phyloP scores from a whole-genome alignment of 139 green algal genomes.

The Tetradesmus lagerheimii region DNA sequence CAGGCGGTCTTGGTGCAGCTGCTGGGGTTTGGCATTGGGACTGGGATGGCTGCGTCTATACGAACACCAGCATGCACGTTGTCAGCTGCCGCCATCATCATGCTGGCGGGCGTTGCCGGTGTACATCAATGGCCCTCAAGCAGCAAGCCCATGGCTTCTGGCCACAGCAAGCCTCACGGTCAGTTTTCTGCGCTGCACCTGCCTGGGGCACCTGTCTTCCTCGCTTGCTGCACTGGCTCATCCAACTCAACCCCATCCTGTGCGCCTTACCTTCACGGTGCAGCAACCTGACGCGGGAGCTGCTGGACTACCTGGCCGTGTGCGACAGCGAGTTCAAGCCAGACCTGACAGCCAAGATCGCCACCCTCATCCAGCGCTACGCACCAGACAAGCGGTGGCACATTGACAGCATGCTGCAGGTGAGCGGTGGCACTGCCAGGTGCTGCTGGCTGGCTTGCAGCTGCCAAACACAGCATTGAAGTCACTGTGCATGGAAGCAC shows the following conservation, averaged over 20 bases:
- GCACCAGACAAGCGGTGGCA: constrained; percentile 94
- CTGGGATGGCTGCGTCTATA: too few relatives aligned
- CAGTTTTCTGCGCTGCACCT: too few relatives aligned
- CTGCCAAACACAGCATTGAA: too few relatives aligned
- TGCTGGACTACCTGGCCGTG: constrained; percentile 96
- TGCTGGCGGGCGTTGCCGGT: too few relatives aligned
- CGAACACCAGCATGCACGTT: too few relatives aligned
- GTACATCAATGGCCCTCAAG: too few relatives aligned
- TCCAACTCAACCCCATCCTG: background rate
- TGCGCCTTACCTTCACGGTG: background rate
- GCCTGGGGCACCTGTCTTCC: too few relatives aligned
- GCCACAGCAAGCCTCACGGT: too few relatives aligned
- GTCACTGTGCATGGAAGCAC: constrained; percentile 4
- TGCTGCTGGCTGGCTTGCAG: too few relatives aligned
- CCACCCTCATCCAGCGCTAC: constrained; percentile 88
- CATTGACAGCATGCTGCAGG: constrained; percentile 89
- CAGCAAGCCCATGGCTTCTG: too few relatives aligned
- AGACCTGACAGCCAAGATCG: constrained; percentile 95
- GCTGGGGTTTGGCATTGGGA: too few relatives aligned
- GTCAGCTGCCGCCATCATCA: too few relatives aligned
- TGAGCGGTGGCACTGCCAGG: constrained; percentile 3
- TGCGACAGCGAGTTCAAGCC: constrained; percentile 96
- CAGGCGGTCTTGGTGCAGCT: background rate
- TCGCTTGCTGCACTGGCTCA: background rate
- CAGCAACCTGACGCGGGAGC: constrained; percentile 86